phyloP scores from a whole-genome alignment of 805 yeast genomes.

The Candida multigemmis region DNA sequence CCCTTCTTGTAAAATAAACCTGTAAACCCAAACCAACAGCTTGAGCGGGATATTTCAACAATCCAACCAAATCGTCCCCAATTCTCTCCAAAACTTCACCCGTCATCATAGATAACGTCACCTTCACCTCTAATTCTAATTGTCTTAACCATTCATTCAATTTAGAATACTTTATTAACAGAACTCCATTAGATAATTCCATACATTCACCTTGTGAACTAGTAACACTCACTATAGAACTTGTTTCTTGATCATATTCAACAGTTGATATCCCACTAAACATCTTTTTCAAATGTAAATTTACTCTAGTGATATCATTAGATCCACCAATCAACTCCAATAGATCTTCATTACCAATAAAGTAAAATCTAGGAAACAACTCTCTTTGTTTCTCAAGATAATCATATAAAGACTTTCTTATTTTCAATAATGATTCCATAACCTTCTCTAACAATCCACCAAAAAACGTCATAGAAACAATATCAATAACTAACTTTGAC shows the following conservation, averaged over 20 bases:
- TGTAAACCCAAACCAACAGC: constrained; percentile 1
- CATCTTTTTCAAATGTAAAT: constrained; percentile 60
- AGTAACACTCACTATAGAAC: constrained; percentile 33
- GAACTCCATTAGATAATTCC: constrained; percentile 31
- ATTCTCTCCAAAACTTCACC: no score
- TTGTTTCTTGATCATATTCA: constrained; percentile 18
- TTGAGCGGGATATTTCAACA: constrained; percentile 9
- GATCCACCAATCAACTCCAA: constrained; percentile 72
- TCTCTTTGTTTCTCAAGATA: constrained; percentile 76
- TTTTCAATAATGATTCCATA: constrained; percentile 45
- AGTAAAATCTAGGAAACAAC: constrained; percentile 72
- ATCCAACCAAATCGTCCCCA: no score
- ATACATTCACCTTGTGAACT: constrained; percentile 66
- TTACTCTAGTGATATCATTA: constrained; percentile 34
- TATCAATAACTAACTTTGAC: constrained; percentile 45
- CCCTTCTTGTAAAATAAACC: constrained; percentile 2
- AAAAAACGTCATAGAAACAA: constrained; percentile 41
- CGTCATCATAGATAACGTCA: no score
- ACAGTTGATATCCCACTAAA: constrained; percentile 54
- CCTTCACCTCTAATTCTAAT: constrained; percentile 46
- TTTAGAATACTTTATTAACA: constrained; percentile 28
- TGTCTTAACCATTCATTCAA: constrained; percentile 55
- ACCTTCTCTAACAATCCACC: constrained; percentile 37
- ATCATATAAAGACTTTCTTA: constrained; percentile 61
- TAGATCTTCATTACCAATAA: constrained; percentile 85